A percentile compares a stretch with the other conserved stretches of the same genome.
Conservation (phyloP, 306 rosid genomes). For the Sicyos baderoa region DNA sequence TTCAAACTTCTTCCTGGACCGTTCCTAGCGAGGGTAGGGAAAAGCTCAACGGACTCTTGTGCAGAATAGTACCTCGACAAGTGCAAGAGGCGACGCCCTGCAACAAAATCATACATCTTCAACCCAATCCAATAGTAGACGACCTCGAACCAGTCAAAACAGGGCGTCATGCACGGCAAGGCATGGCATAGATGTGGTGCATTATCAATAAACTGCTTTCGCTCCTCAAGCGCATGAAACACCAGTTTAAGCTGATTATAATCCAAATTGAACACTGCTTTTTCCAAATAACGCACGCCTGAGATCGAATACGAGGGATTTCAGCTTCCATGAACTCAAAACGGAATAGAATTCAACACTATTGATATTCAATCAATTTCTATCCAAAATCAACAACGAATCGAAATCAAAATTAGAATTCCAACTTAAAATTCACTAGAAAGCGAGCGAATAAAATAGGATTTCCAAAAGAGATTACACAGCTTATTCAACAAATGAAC, state of each 20-base stretch:
- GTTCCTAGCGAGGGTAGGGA: conserved; percentile 80
- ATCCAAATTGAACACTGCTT: conserved; percentile 88
- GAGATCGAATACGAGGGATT: conserved; percentile 21
- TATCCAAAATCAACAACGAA: background rate
- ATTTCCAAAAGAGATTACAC: background rate
- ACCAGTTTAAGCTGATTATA: conserved; percentile 91
- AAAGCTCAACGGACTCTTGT: conserved; percentile 74
- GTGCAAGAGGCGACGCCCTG: conserved; percentile 73
- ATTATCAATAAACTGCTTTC: conserved; percentile 82
- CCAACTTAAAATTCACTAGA: background rate
- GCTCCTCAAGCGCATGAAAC: conserved; percentile 95
- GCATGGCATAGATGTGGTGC: conserved; percentile 98
- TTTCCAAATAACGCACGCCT: conserved; percentile 98
- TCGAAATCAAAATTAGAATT: background rate
- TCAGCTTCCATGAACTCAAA: conserved; percentile 13
- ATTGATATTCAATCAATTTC: background rate
- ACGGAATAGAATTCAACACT: background rate
- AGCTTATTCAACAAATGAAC: background rate
- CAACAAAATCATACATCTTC: conserved; percentile 93
- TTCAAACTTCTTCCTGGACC: conserved; percentile 55
- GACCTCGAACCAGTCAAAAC: conserved; percentile 88
- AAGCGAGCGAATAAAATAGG: background rate
- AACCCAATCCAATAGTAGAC: conserved; percentile 88
- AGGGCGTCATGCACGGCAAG: conserved; percentile 97
- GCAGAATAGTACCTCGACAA: conserved; percentile 89